Evolutionary conservation across 2,329 filamentous ascomycete genomes (phyloP).

Genomic region (Colletotrichum tropicale): DNA sequence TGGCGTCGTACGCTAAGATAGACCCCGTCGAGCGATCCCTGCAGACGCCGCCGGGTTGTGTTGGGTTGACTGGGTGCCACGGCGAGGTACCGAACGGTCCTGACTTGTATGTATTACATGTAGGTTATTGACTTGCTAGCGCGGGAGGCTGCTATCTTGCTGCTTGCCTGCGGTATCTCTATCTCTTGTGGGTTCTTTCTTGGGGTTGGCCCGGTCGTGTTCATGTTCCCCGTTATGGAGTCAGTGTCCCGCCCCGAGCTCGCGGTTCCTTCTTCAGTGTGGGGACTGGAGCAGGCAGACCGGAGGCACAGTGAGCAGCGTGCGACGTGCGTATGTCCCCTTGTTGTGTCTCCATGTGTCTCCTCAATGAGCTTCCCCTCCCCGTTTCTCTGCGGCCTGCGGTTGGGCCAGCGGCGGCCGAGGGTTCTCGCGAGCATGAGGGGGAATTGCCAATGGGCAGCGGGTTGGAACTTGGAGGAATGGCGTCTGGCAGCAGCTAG

Average conservation of each 20-base stretch:
- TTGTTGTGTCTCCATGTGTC: background rate
- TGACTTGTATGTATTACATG: background rate
- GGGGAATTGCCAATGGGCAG: background rate
- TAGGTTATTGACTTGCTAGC: background rate
- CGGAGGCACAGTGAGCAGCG: background rate
- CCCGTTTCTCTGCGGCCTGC: background rate
- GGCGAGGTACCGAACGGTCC: background rate
- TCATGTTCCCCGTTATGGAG: background rate
- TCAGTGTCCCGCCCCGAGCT: background rate
- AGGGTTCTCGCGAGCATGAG: background rate
- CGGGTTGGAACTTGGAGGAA: background rate
- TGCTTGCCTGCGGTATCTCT: background rate
- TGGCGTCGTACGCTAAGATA: conserved; percentile 5
- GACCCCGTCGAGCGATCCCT: background rate
- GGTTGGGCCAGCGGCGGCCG: background rate
- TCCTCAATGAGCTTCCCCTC: background rate
- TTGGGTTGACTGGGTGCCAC: background rate
- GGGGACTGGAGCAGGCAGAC: background rate
- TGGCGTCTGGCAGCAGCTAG: background rate
- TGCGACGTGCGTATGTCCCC: background rate
- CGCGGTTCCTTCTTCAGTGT: background rate
- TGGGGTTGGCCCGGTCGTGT: background rate
- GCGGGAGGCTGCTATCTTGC: background rate
- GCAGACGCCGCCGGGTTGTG: background rate
- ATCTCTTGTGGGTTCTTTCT: background rate